These are phyloP conservation scores for Leishmania turanica DNA, from an alignment of 208 protist species.

Conservation along the genomic window DNA sequence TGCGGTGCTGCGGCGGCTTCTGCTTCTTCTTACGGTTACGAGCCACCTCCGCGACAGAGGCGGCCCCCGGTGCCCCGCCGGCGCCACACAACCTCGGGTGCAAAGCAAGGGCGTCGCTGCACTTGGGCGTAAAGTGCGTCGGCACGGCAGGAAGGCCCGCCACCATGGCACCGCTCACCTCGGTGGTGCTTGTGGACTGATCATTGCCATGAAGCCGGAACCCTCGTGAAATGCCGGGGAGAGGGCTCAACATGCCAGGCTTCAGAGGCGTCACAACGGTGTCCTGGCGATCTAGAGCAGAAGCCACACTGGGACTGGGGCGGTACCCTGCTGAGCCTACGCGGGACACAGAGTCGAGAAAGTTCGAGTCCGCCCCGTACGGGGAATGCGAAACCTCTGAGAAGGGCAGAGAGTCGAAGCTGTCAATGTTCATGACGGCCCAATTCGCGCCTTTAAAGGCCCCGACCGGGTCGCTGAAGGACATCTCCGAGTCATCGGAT, in stretches of 20 bases:
- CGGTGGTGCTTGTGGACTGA: not conserved
- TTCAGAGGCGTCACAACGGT: not conserved
- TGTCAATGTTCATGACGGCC: conserved; percentile 31
- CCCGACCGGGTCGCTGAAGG: conserved; percentile 2
- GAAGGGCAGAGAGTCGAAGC: conserved; percentile 44
- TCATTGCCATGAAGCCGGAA: not conserved
- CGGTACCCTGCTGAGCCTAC: conserved; percentile 1
- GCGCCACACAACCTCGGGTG: not conserved
- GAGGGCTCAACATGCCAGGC: conserved; percentile 1
- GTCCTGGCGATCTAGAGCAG: not conserved
- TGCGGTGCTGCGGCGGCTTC: conserved; percentile 6
- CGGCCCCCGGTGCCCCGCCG: not conserved
- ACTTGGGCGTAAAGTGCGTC: not conserved
- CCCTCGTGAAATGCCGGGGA: not conserved
- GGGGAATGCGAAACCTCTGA: conserved; percentile 47
- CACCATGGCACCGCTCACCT: conserved; percentile 4
- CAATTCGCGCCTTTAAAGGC: conserved; percentile 24
- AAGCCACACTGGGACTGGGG: not conserved
- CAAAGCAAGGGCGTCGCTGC: not conserved
- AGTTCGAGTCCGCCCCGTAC: conserved; percentile 37
- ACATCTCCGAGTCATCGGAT: conserved; percentile 20
- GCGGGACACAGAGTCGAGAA: conserved; percentile 27
- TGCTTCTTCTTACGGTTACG: not conserved
- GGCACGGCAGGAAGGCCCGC: not conserved
- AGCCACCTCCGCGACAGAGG: not conserved